Percentiles rank a stretch among this genome's conserved stretches.
These are phyloP conservation scores for Diaporthe ilicicola DNA, from an alignment of 2,329 filamentous ascomycete genomes.

Conservation along the genomic window DNA sequence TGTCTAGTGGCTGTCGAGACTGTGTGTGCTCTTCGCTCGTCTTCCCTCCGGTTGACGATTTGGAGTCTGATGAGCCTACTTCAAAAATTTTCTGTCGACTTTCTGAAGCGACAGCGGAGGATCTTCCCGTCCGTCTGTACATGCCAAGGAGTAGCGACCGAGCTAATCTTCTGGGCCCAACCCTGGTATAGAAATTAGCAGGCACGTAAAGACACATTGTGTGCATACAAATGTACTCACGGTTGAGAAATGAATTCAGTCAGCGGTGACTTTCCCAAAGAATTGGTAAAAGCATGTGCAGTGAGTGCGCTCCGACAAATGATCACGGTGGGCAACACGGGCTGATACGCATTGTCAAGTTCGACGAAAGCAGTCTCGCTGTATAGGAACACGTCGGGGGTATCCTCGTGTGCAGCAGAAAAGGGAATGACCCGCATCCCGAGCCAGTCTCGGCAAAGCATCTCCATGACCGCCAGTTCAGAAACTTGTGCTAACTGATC, in stretches of 20 bases:
- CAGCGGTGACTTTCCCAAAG: background rate
- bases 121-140: background rate
- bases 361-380: slow-evolving; percentile 3
- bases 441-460: slow-evolving; percentile 25
- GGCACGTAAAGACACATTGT: background rate
- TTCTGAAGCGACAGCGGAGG: background rate
- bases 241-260: slow-evolving; percentile 31
- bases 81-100: background rate
- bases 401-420: background rate
- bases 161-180: slow-evolving; percentile 33
- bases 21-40: background rate
- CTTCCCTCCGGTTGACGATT: background rate
- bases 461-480: slow-evolving; percentile 18
- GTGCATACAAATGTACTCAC: slow-evolving; percentile 1
- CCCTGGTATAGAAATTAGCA: background rate
- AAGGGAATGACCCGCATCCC: slow-evolving; percentile 11
- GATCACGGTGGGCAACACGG: slow-evolving; percentile 15
- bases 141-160: slow-evolving; percentile 27
- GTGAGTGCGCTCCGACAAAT: slow-evolving; percentile 25
- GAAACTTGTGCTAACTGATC: background rate
- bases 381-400: slow-evolving; percentile 23
- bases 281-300: slow-evolving; percentile 1
- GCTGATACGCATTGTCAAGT: background rate
- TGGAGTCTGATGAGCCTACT: no score
- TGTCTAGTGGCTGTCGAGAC: background rate